phyloP scores from a whole-genome alignment of 106 monocot genomes.

The Dioscorea zingiberensis region DNA sequence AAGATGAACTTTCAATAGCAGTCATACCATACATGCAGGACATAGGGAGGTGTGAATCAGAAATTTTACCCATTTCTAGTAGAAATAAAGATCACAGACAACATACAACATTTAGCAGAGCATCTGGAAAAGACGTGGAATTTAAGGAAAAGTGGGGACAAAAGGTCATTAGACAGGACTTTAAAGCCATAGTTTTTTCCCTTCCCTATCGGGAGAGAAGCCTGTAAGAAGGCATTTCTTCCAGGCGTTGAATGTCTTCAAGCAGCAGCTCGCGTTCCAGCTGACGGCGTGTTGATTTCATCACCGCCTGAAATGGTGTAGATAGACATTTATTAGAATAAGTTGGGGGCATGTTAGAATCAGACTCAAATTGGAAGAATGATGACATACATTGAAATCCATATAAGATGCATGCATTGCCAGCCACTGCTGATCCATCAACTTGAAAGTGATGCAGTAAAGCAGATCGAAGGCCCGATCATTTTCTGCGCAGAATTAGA shows the following conservation, averaged over 20 bases:
- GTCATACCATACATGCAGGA: no score
- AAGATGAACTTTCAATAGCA: no score
- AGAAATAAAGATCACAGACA: neutral
- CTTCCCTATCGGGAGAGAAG: constrained; percentile 17
- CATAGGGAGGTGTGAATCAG: no score
- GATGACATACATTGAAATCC: constrained; percentile 63
- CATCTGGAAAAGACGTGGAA: neutral
- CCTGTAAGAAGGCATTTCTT: constrained; percentile 43
- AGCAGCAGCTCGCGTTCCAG: constrained; percentile 40
- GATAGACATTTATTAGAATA: neutral
- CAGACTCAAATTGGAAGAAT: no score
- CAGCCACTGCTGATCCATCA: constrained; percentile 95
- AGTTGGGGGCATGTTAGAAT: neutral
- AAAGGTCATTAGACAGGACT: neutral
- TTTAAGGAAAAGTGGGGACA: neutral
- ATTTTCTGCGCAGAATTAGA: constrained; percentile 34
- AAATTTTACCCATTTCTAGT: no score
- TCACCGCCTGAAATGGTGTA: constrained; percentile 25
- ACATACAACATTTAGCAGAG: neutral
- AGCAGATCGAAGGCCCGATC: constrained; percentile 75
- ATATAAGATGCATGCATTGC: constrained; percentile 83
- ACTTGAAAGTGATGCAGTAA: constrained; percentile 83
- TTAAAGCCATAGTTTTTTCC: no score
- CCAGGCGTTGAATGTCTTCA: constrained; percentile 37
- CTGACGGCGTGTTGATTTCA: constrained; percentile 42